Evolutionary conservation across 805 yeast species (phyloP), one percentile per base, ranked within the genome.

Genomic region (Cyberlindnera xishuangbannaensis): DNA sequence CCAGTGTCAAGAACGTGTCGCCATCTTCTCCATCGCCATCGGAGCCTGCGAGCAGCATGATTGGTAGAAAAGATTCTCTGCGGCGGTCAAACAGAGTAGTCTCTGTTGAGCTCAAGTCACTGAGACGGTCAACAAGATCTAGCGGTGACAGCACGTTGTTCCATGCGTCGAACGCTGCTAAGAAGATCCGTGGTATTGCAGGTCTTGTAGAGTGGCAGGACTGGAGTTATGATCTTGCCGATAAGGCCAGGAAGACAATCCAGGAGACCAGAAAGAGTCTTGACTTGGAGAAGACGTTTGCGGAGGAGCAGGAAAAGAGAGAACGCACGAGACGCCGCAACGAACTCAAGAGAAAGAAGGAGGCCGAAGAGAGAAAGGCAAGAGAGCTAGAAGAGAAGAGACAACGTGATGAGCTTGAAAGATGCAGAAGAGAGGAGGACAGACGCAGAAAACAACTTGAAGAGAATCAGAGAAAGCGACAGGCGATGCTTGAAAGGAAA

Each of bases 291-390:
- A 30, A 28, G 24, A 37, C 34, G 5, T 25, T 37, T 24, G 39
- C 30, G 21, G 38, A 23, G 14, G 33, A 35, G 25, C 28, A 25
- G 3, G 8, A 13, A 25, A 18, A 18, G 10, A 28, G 13, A 28
- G 42, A 28, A 27, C 29, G 19, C 14, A 25, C 22, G 14, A 18
- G 9, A 28, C 18, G 10, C 22, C 17, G 7, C 39, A 41, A 26
- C 28, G 14, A 16, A 22, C 22, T 16, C 15, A 15, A 25, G 28
- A 21, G 30, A 11, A 32, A 16, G 38, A 30, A 30, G 33, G 22
- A 16, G 11, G 17, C 13, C 22, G 8, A 11, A 14, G 17, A 20
- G 15, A 33, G 25, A 27, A 30, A 21, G 43, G 36, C 19, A 28
- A 28, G 17, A 21, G 12, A 30, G 20, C 18, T 12, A 15, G 30